Percentiles rank a stretch among this genome's conserved stretches.
Evolutionary conservation across 495 filamentous ascomycete genomes (phyloP).

Genomic region (Talaromyces liani): DNA sequence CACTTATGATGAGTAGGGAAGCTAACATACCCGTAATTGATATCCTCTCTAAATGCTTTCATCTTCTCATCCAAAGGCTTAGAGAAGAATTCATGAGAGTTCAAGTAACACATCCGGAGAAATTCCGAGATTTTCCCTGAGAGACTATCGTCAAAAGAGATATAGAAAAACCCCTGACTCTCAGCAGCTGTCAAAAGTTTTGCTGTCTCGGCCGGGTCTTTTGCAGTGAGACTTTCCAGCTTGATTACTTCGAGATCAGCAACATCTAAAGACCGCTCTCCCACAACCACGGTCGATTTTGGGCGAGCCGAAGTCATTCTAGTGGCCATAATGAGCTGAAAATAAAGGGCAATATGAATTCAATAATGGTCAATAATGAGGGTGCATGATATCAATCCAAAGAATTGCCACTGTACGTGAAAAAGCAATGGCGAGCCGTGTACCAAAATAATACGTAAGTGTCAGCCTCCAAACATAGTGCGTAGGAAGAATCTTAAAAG

Average conservation of each 20-base stretch:
- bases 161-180: slow-evolving; percentile 15
- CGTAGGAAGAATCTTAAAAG: neutral
- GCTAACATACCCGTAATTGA: slow-evolving; percentile 8
- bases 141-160: slow-evolving; percentile 8
- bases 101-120: slow-evolving; percentile 9
- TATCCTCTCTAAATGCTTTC: slow-evolving; percentile 12
- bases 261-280: slow-evolving; percentile 11
- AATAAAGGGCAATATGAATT: neutral
- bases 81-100: slow-evolving; percentile 10
- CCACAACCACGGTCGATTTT: slow-evolving; percentile 11
- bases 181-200: slow-evolving; percentile 16
- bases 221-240: slow-evolving; percentile 9
- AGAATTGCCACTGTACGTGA: neutral
- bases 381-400: neutral
- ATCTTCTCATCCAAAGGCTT: slow-evolving; percentile 12
- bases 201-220: slow-evolving; percentile 12
- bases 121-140: slow-evolving; percentile 8
- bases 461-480: neutral
- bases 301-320: slow-evolving; percentile 4
- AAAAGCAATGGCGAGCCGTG: neutral
- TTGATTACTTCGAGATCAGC: slow-evolving; percentile 13
- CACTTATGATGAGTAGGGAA: neutral
- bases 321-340: slow-evolving; percentile 8
- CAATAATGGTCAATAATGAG: neutral
- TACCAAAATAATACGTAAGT: neutral